Percentiles rank a stretch among this genome's conserved stretches.
These are phyloP conservation scores for Suillus cothurnatus DNA, from an alignment of 768 basidiomycete genomes.

Conservation along the genomic window DNA sequence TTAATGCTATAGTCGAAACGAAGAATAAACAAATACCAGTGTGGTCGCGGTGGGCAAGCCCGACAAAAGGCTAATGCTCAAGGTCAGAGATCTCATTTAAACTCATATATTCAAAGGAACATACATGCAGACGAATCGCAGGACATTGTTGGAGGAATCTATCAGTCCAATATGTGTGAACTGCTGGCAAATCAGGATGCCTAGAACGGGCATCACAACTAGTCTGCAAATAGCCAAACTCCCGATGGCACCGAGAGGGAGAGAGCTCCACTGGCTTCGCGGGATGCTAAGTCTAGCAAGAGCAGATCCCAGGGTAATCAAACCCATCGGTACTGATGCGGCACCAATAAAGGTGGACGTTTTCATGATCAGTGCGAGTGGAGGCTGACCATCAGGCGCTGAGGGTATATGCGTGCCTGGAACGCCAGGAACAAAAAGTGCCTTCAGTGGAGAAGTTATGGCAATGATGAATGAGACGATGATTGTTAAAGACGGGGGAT, in stretches of 20 bases:
- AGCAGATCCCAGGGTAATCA: conserved; percentile 64
- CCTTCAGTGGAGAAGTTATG: conserved; percentile 58
- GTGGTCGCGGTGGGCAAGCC: conserved; percentile 64
- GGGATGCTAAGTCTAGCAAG: conserved; percentile 61
- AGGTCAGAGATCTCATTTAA: background rate
- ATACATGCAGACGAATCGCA: conserved; percentile 71
- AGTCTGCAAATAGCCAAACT: conserved; percentile 56
- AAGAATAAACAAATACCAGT: conserved; percentile 41
- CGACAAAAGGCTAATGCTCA: conserved; percentile 49
- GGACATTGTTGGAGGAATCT: conserved; percentile 51
- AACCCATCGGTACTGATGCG: conserved; percentile 63
- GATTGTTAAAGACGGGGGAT: conserved; percentile 56
- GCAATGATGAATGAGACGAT: conserved; percentile 56
- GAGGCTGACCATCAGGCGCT: conserved; percentile 69
- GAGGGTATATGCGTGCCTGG: conserved; percentile 44
- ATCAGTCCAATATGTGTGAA: conserved; percentile 53
- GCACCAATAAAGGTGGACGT: conserved; percentile 59
- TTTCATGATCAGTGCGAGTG: conserved; percentile 62
- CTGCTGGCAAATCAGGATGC: conserved; percentile 56
- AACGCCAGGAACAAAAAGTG: conserved; percentile 53
- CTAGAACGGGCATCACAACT: conserved; percentile 60
- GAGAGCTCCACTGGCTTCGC: conserved; percentile 40
- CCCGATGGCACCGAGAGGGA: conserved; percentile 55
- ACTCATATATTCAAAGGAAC: conserved; percentile 25
- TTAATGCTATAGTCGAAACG: background rate